These are phyloP conservation scores for Sugiyamaella americana DNA, from an alignment of 805 yeast genomes.

Conservation along the genomic window DNA sequence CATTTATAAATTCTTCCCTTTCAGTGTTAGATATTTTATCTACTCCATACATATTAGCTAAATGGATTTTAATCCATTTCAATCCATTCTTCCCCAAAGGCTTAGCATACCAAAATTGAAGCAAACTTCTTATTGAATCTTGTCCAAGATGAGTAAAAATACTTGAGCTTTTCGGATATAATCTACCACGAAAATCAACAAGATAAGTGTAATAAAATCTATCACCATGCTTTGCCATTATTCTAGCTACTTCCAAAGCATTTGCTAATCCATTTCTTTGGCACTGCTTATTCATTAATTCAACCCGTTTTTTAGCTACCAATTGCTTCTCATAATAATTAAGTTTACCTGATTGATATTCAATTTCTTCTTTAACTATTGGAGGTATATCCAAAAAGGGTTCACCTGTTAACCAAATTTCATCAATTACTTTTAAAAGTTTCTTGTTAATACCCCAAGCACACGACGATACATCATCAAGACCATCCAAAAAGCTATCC, in stretches of 20 bases:
- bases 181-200: slow-evolving; percentile 58
- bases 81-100: slow-evolving; percentile 47
- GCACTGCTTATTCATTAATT: slow-evolving; percentile 4
- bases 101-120: slow-evolving; percentile 55
- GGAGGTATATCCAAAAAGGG: slow-evolving; percentile 57
- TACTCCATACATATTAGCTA: slow-evolving; percentile 52
- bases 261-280: slow-evolving; percentile 4
- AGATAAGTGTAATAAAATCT: slow-evolving; percentile 55
- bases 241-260: slow-evolving; percentile 78
- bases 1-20: slow-evolving; percentile 44
- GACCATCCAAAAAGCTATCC: slow-evolving; percentile 64
- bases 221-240: slow-evolving; percentile 53
- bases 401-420: slow-evolving; percentile 81
- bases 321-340: not conserved
- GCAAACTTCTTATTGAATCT: slow-evolving; percentile 51
- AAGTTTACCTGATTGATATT: slow-evolving; percentile 17
- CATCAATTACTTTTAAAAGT: slow-evolving; percentile 60
- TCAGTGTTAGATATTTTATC: slow-evolving; percentile 49
- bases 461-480: slow-evolving; percentile 76
- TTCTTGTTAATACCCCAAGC: slow-evolving; percentile 84
- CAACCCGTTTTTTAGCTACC: not conserved
- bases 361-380: slow-evolving; percentile 34
- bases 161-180: slow-evolving; percentile 51
- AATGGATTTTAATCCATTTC: slow-evolving; percentile 54
- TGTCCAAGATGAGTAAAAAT: slow-evolving; percentile 55